These are phyloP conservation scores for Cryptococcus sp. DNA, from an alignment of 1,284 basidiomycete species.

Conservation along the genomic window DNA sequence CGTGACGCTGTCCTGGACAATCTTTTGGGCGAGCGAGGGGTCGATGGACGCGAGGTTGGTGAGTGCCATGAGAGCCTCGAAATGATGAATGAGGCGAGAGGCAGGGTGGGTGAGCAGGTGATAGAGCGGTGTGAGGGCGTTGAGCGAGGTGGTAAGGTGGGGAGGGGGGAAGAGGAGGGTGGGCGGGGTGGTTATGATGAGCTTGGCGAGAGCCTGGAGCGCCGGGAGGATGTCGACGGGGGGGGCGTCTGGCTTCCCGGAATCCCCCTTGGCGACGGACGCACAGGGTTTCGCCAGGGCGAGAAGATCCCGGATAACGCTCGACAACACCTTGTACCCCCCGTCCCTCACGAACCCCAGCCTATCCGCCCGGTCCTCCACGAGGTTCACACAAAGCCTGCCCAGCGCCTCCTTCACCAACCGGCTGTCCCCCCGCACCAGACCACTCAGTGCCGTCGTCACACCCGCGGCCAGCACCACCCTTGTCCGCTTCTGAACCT, in stretches of 20 bases:
- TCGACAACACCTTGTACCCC: slow-evolving; percentile 67
- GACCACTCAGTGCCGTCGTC: slow-evolving; percentile 61
- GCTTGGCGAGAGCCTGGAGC: slow-evolving; percentile 85
- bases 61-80: slow-evolving; percentile 91
- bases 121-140: slow-evolving; percentile 73
- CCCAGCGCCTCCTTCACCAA: slow-evolving; percentile 46
- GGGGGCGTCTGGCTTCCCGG: not conserved
- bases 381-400: slow-evolving; percentile 65
- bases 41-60: slow-evolving; percentile 88
- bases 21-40: slow-evolving; percentile 61
- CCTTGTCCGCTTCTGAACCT: slow-evolving; percentile 61
- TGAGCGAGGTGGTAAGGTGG: slow-evolving; percentile 67
- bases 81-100: slow-evolving; percentile 73
- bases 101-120: slow-evolving; percentile 64
- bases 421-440: slow-evolving; percentile 55
- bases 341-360: slow-evolving; percentile 78
- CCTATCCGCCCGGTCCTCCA: slow-evolving; percentile 71
- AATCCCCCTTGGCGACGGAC: not conserved
- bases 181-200: slow-evolving; percentile 86
- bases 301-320: slow-evolving; percentile 54
- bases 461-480: slow-evolving; percentile 61
- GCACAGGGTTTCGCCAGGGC: slow-evolving; percentile 2
- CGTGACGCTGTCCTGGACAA: slow-evolving; percentile 48
- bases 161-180: slow-evolving; percentile 74
- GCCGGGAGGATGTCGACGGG: slow-evolving; percentile 58